phyloP scores from a whole-genome alignment of 257 asterid genomes.

The Solanum phureja region DNA sequence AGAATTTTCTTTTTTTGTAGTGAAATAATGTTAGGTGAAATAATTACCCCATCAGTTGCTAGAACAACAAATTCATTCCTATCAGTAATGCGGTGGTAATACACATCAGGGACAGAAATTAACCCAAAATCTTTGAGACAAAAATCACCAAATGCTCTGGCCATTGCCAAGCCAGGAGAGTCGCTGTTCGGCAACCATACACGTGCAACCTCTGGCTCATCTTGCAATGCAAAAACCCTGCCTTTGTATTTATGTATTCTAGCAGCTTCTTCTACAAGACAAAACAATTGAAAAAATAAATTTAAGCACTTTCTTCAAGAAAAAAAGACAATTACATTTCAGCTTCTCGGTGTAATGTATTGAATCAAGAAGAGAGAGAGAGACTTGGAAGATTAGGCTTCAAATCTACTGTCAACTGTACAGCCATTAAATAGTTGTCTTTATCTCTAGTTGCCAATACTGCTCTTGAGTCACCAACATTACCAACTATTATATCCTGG shows the following conservation, averaged over 20 bases:
- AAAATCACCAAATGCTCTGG: constrained; percentile 97
- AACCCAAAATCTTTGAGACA: constrained; percentile 95
- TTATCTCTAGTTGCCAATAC: constrained; percentile 77
- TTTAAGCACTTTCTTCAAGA: not conserved
- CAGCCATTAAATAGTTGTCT: constrained; percentile 61
- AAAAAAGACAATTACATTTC: not conserved
- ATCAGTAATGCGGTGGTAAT: constrained; percentile 63
- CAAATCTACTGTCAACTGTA: constrained; percentile 94
- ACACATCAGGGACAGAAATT: constrained; percentile 91
- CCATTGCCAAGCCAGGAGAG: constrained; percentile 99
- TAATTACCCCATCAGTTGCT: constrained; percentile 91
- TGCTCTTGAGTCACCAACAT: constrained; percentile 96
- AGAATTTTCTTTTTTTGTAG: not conserved
- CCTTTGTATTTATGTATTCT: constrained; percentile 93
- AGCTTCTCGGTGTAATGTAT: not conserved
- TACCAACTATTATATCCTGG: constrained; percentile 81
- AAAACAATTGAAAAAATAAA: not conserved
- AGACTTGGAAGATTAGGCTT: constrained; percentile 96
- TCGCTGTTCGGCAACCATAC: constrained; percentile 98
- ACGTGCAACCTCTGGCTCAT: constrained; percentile 98
- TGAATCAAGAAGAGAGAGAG: constrained; percentile 7
- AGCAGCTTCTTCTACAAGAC: constrained; percentile 77
- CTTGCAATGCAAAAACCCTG: constrained; percentile 95
- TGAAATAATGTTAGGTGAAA: not conserved
- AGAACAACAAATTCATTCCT: constrained; percentile 74